Base-by-base conservation (phyloP, 257 asterid genomes). In the Gentiana straminea region DNA sequence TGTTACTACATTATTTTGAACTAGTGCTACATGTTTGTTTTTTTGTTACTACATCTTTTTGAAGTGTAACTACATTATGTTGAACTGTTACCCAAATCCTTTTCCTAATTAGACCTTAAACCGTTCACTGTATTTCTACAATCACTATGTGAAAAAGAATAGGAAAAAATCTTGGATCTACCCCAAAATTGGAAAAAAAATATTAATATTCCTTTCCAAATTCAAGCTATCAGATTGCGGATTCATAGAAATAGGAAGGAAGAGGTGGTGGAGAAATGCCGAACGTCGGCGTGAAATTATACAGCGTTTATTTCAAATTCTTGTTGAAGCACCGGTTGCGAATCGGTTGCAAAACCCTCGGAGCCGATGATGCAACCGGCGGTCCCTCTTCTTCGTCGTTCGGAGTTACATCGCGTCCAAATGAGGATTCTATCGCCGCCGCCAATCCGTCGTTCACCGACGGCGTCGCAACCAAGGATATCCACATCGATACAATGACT, bases 401-500 rank as follows among this genome's bases (percentile, higher is more conserved):
- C 54, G 94, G 95, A 5, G 90, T 91, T 44, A 91, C 98, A 37
- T 91, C 98, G 1, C 86, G 98, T 34, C 95, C 95, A 13, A 75
- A 77, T 13, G 95, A 91, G 68, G 95, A 84, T 58, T 69, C 89
- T 13, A 51, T 76, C 9, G 85, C 80, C 3, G 79, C 96, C 12
- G 71, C 92, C 2, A 91, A 81, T 59, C 98, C 96, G 52, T 64
- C 82, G 5, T 91, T 91, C 75, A 64, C 90, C 65, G 96, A 91
- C 55, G 96, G 95, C 38, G 98, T 91, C 43, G 96, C 96, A 55
- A 84, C 98, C 33, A 91, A 91, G 58, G 96, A 91, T 44, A 73
- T 87, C n/a, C 96, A 91, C 59, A 82, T 91, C 43, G 98, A 87
- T 72, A 94, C 94, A 8, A 44, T 80, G 36, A 87, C 94, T 4